These are phyloP conservation scores for Allium fistulosum DNA, from an alignment of 106 monocot genomes.

Conservation along the genomic window DNA sequence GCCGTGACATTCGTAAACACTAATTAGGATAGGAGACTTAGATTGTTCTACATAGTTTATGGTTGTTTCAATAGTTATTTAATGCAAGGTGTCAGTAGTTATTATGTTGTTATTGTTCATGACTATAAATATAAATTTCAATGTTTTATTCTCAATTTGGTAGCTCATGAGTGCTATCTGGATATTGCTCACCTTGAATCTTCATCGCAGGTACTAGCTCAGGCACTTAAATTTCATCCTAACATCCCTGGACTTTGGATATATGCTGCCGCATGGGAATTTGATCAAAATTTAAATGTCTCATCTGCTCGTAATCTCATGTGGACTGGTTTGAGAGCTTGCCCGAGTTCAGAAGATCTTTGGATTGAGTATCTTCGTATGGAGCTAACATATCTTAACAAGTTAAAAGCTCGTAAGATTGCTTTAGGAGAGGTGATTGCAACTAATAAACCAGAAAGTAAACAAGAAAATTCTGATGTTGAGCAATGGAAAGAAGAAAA, in stretches of 20 bases:
- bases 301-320: constrained; percentile 80
- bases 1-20: no score
- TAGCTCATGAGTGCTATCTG: no score
- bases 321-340: constrained; percentile 84
- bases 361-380: constrained; percentile 95
- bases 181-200: no score
- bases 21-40: no score
- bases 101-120: no score
- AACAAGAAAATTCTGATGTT: constrained; percentile 14
- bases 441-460: constrained; percentile 15
- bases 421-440: constrained; percentile 61
- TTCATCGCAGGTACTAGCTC: constrained; percentile 45
- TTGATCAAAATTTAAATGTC: constrained; percentile 87
- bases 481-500: constrained; percentile 67
- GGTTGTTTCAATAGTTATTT: no score
- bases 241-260: constrained; percentile 92
- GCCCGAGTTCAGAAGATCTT: constrained; percentile 72
- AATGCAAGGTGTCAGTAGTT: no score
- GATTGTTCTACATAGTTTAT: no score
- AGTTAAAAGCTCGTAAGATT: constrained; percentile 72
- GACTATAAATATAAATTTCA: no score
- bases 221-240: constrained; percentile 77
- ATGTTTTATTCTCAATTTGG: no score
- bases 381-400: constrained; percentile 95
- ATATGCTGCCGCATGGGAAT: constrained; percentile 95